These are phyloP conservation scores for Epicoccum nigrum DNA, from an alignment of 2,329 filamentous ascomycete species.

Conservation along the genomic window DNA sequence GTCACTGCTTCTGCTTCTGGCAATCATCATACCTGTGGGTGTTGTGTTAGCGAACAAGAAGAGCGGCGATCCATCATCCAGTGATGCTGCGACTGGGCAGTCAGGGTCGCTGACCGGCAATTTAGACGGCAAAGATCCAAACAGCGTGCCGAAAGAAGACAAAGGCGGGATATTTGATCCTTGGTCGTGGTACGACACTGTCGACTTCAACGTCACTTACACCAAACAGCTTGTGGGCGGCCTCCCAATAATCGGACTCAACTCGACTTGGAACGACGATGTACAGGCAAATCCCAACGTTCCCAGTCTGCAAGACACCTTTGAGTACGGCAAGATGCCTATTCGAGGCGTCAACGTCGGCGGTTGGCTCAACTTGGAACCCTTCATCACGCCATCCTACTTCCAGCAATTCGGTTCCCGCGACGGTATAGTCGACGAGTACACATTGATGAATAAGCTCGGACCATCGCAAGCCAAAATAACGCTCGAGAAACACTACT, in stretches of 20 bases:
- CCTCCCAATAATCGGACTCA: conserved; percentile 89
- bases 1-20: conserved; percentile 49
- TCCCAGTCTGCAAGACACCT: conserved; percentile 74
- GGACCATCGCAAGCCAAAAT: conserved; percentile 66
- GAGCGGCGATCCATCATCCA: conserved; percentile 23
- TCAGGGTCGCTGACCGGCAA: conserved; percentile 52
- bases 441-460: conserved; percentile 74
- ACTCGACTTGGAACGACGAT: conserved; percentile 84
- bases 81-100: conserved; percentile 24
- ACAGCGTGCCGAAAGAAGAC: conserved; percentile 60
- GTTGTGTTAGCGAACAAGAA: conserved; percentile 55
- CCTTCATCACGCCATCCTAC: conserved; percentile 92
- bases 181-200: conserved; percentile 88
- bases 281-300: conserved; percentile 78
- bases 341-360: conserved; percentile 91
- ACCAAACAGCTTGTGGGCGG: conserved; percentile 83
- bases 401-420: conserved; percentile 70
- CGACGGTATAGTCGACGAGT: conserved; percentile 83
- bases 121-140: conserved; percentile 51
- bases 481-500: conserved; percentile 88
- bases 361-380: conserved; percentile 92
- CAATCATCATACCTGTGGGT: conserved; percentile 56
- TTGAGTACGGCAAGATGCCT: conserved; percentile 79
- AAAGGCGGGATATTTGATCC: conserved; percentile 83
- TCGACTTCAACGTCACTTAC: conserved; percentile 92